Base-by-base conservation (phyloP, 1,139 yeast genomes). In the Lodderomyces metapsilosis region DNA sequence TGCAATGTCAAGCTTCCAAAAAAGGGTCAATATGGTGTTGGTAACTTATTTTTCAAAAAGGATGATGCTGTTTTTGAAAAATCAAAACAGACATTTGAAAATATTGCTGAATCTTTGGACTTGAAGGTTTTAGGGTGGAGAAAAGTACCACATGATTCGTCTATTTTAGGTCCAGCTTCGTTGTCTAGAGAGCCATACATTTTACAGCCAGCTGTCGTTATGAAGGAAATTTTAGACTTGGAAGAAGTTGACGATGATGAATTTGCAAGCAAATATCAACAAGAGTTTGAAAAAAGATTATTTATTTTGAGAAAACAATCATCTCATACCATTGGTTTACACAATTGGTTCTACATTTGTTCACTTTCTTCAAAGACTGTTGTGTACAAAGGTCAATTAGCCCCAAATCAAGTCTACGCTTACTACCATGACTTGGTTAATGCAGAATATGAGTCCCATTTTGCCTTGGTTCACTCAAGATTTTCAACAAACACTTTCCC, bases 401-500 rank as follows among this genome's bases (percentile, higher is more conserved):
- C 96, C 13, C 98, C 98, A 41, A 84, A 85, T 47, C 98, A 92
- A 67, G 98, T 92, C 39, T 92, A 89, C 71, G 82, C 86, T 52
- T 92, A 92, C 69, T 92, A 89, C 71, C 91, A 88, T 61, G 98
- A 92, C 66, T 77, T 92, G 62, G 85, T 82, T 48, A 89, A 89
- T 62, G 92, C 89, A 32, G 95, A 89, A 59, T 92, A 83, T 64
- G 94, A 89, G 68, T 95, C 95, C 34, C 98, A 91, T 61, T 88
- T 92, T 74, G 96, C 97, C 16, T 77, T 92, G 42, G 98, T 91
- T 39, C 98, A 92, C 69, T 91, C 98, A 20, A 83, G 98, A 64
- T 92, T 92, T 76, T 89, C 97, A 43, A 92, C 98, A 39, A 92
- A 92, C 68, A 92, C 98, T 38, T 92, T 92, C 80, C 98, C 98